These are phyloP conservation scores for Phlyctochytrium arcticum DNA, from an alignment of 192 early-diverging fungal species.

Conservation along the genomic window DNA sequence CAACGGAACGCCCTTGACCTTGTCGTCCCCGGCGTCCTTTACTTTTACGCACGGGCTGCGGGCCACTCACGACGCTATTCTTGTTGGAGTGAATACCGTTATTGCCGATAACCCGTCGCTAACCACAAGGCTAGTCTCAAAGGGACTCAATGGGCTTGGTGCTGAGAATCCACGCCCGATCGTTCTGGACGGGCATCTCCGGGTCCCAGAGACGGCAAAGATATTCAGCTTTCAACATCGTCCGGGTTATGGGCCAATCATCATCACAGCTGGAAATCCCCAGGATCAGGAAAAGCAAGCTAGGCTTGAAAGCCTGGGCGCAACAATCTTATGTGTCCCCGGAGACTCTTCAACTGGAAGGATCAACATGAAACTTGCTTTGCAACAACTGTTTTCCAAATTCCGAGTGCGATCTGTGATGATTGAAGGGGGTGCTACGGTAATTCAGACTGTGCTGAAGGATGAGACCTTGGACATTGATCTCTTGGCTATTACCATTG, in stretches of 20 bases:
- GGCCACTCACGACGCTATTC: constrained; percentile 70
- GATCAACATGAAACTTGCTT: constrained; percentile 8
- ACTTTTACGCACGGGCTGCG: constrained; percentile 79
- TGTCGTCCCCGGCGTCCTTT: constrained; percentile 72
- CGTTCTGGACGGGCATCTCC: constrained; percentile 68
- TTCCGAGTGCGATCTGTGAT: constrained; percentile 59
- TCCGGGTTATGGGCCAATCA: background rate
- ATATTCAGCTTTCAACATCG: constrained; percentile 30
- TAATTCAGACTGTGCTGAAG: constrained; percentile 65
- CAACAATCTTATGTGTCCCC: constrained; percentile 43
- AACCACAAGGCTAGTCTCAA: constrained; percentile 30
- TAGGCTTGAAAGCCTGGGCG: constrained; percentile 57
- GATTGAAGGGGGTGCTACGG: constrained; percentile 83
- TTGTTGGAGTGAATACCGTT: constrained; percentile 83
- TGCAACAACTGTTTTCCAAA: background rate
- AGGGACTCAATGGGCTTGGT: background rate
- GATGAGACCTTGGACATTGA: constrained; percentile 27
- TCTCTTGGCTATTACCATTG: constrained; percentile 64
- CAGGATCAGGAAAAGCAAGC: background rate
- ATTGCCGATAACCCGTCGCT: constrained; percentile 77
- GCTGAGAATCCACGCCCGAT: constrained; percentile 65
- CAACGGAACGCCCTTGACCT: constrained; percentile 52
- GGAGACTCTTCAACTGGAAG: background rate
- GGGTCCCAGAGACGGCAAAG: constrained; percentile 55
- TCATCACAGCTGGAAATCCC: background rate